Conservation (phyloP, 2,329 filamentous ascomycete genomes). For the Alternaria tenuissima region DNA sequence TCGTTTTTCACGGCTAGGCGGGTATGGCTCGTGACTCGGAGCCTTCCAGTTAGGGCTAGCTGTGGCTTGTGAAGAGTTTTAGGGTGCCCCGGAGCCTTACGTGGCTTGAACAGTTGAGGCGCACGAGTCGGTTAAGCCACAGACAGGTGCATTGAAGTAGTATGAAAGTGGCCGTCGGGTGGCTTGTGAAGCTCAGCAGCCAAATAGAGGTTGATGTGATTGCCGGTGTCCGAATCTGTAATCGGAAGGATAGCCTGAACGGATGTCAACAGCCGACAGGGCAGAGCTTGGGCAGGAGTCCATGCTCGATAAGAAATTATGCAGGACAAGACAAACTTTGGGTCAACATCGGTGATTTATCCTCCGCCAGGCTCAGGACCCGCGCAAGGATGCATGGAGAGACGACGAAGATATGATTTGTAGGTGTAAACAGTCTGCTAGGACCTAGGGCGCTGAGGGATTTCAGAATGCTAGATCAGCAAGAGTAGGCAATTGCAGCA, state of each 20-base stretch:
- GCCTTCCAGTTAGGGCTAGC: neutral
- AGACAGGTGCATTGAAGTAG: neutral
- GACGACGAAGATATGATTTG: neutral
- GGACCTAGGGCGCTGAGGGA: neutral
- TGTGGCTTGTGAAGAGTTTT: constrained; percentile 4
- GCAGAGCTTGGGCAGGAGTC: neutral
- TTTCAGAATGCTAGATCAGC: neutral
- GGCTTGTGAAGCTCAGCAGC: neutral
- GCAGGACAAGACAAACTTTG: neutral
- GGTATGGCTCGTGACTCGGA: constrained; percentile 25
- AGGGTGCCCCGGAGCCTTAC: constrained; percentile 15
- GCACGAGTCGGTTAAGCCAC: constrained; percentile 4
- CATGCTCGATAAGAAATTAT: too few relatives aligned
- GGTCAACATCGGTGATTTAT: neutral
- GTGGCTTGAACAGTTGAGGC: constrained; percentile 2
- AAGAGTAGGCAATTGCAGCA: neutral
- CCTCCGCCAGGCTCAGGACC: neutral
- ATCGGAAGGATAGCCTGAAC: neutral
- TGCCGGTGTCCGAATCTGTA: neutral
- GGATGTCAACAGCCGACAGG: neutral
- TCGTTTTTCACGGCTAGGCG: constrained; percentile 14
- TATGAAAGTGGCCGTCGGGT: neutral
- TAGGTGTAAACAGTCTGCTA: neutral
- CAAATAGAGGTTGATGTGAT: neutral
- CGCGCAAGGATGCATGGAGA: neutral